Conservation (phyloP, 2,329 filamentous ascomycete genomes). For the Tolypocladium endophyticum region DNA sequence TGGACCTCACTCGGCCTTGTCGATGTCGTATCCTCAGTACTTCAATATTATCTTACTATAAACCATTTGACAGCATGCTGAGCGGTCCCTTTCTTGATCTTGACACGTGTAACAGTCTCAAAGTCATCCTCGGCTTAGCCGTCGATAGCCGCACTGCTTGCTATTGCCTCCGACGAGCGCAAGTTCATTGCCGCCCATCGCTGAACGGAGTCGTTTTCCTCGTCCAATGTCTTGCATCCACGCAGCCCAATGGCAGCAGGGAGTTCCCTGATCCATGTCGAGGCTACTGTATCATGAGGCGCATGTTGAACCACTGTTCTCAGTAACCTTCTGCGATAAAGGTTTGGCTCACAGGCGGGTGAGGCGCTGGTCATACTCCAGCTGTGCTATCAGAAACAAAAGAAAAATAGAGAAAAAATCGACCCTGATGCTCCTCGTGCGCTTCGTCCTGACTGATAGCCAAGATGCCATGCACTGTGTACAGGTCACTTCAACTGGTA, state of each 20-base stretch:
- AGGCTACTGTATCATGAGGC: too few species aligned
- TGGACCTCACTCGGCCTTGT: neutral
- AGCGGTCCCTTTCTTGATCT: neutral
- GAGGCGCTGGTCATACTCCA: too few species aligned
- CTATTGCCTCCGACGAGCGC: neutral
- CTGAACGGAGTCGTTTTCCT: neutral
- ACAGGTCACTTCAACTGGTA: neutral
- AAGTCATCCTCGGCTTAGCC: neutral
- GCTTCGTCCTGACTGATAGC: neutral
- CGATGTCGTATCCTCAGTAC: neutral
- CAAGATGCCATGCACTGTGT: neutral
- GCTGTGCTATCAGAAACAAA: too few species aligned
- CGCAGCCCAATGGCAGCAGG: too few species aligned
- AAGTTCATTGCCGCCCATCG: neutral
- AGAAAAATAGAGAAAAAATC: too few species aligned
- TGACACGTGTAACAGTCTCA: neutral
- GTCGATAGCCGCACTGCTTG: neutral
- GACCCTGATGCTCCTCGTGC: neutral
- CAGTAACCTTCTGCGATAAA: too few species aligned
- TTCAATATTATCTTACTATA: neutral
- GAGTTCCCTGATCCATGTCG: too few species aligned
- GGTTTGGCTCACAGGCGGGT: too few species aligned
- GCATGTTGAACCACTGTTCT: too few species aligned
- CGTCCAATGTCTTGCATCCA: too few species aligned
- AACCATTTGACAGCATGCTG: neutral